Evolutionary conservation across 2,329 filamentous ascomycete genomes (phyloP), one percentile per base, ranked within the genome.

Genomic region (Colletotrichum salicis): DNA sequence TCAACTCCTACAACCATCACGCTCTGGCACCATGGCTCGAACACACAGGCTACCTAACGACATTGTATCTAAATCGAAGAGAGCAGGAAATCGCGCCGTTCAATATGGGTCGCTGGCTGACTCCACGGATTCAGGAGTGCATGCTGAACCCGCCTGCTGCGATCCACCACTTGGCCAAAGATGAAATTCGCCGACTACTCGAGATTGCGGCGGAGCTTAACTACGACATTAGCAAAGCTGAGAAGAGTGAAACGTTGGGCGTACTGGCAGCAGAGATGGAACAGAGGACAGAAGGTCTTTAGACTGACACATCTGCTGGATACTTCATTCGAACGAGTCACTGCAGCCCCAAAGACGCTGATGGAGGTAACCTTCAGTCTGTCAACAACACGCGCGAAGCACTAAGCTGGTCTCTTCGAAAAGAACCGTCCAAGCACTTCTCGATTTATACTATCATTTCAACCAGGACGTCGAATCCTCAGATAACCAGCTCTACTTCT

Each of bases 381-480:
- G 15, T 41, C 0, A 19, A 19, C 6, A 41, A 19, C 37, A 41
- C 19, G 15, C 13, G 37, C 15, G 37, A 41, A 19, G 15, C 37
- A 41, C 5, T 41, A 41, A 41, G 37, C 37, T 41, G 15, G 15
- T 8, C 19, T 41, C 37, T 8, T 19, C 37, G 6, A 41, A 41
- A 1, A 1, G 62, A 37, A 64, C 31, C n/a, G 51, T 64, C 6
- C 27, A 33, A 11, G 55, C 55, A 11, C 55, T 57, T 57, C 8
- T 57, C 12, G 33, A 19, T 0, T 10, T 57, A 0, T 29, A 19
- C 6, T 24, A 57, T 33, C 55, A 12, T 0, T 0, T 29, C 6
- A 3, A 12, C 0, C 13, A 57, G 5, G 8, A 33, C 2, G 2
- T 0, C 11, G 13, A 57, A 0, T 24, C 1, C 0, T 0, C 55